These are phyloP conservation scores for Xylariaceae sp. DNA, from an alignment of 2,329 filamentous ascomycete species.

Conservation along the genomic window DNA sequence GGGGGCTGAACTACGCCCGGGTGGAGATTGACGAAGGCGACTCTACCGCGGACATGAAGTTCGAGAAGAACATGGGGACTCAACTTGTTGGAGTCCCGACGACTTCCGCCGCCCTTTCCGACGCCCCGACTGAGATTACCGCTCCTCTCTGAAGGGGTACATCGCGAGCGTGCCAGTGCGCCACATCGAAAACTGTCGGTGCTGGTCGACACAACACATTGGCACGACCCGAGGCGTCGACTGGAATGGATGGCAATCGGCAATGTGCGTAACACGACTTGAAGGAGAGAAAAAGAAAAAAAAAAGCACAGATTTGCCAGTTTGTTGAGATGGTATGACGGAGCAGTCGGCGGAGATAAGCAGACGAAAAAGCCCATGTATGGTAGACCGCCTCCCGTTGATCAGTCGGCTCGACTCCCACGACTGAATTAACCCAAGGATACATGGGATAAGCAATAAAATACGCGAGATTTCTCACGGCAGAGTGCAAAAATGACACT, in stretches of 20 bases:
- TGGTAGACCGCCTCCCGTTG: neutral
- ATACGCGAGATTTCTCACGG: neutral
- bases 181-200: neutral
- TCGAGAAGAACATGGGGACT: slow-evolving; percentile 30
- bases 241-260: slow-evolving; percentile 1
- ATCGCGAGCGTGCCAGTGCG: neutral
- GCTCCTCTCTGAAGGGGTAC: slow-evolving; percentile 18
- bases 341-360: neutral
- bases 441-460: neutral
- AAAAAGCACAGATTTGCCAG: neutral
- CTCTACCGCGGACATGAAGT: slow-evolving; percentile 34
- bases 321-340: neutral
- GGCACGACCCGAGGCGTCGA: neutral
- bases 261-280: slow-evolving; percentile 6
- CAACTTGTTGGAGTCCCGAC: slow-evolving; percentile 21
- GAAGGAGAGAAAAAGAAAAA: neutral
- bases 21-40: slow-evolving; percentile 44
- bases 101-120: slow-evolving; percentile 28
- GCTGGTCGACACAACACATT: neutral
- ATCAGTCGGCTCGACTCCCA: neutral
- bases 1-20: slow-evolving; percentile 43
- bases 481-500: neutral
- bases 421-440: neutral
- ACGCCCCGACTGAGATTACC: slow-evolving; percentile 17
- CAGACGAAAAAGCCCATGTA: neutral